Conservation (phyloP, 2,329 filamentous ascomycete genomes). For the Epichloe typhina region DNA sequence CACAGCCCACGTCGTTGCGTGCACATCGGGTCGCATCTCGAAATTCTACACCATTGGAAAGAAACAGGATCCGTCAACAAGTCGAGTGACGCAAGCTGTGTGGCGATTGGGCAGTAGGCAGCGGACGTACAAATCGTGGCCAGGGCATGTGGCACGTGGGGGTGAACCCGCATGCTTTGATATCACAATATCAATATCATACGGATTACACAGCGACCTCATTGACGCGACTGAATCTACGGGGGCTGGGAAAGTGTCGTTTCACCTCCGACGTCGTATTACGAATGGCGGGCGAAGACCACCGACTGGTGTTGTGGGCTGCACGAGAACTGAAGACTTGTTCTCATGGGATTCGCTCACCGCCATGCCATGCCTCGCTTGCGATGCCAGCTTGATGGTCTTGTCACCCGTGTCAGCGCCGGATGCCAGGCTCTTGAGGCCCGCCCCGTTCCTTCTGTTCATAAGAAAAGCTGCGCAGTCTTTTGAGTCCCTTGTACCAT, state of each 20-base stretch:
- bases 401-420: background rate
- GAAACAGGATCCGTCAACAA: too few relatives aligned
- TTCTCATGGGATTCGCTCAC: background rate
- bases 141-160: slow-evolving; percentile 12
- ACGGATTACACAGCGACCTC: too few relatives aligned
- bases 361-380: background rate
- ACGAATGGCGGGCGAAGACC: background rate
- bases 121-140: slow-evolving; percentile 4
- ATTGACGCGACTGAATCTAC: too few relatives aligned
- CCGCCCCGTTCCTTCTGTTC: background rate
- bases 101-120: too few relatives aligned
- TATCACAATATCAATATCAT: too few relatives aligned
- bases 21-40: too few relatives aligned
- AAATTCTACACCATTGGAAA: too few relatives aligned
- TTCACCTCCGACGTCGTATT: background rate
- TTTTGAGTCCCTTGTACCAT: slow-evolving; percentile 1
- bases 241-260: background rate
- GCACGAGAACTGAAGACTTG: background rate
- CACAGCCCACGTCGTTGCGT: too few relatives aligned
- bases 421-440: background rate
- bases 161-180: background rate
- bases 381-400: background rate
- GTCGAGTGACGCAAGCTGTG: too few relatives aligned
- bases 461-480: background rate
- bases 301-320: background rate